A percentile compares a stretch with the other conserved stretches of the same genome.
phyloP scores from a whole-genome alignment of 2,329 filamentous ascomycete genomes.

The Microsporum ferrugineum region DNA sequence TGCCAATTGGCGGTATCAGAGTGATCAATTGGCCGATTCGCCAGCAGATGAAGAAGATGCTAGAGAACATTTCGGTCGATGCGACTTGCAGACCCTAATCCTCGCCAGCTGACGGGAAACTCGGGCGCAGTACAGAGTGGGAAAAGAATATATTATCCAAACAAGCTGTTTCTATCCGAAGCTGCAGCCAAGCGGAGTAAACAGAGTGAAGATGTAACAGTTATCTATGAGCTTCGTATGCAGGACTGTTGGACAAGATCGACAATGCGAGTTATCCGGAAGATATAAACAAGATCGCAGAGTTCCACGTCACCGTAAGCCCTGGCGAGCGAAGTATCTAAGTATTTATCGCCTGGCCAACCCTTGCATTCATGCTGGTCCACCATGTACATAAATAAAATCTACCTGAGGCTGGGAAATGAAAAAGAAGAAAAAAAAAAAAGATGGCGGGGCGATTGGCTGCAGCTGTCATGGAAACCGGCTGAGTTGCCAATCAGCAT shows the following conservation, averaged over 20 bases:
- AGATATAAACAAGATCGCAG: neutral
- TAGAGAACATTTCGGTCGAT: slow-evolving; percentile 35
- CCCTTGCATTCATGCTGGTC: neutral
- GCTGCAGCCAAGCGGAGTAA: neutral
- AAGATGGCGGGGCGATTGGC: slow-evolving; percentile 5
- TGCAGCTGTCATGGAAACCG: slow-evolving; percentile 1
- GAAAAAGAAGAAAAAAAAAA: slow-evolving; percentile 3
- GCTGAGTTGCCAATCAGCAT: neutral
- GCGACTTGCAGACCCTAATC: slow-evolving; percentile 25
- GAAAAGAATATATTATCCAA: neutral
- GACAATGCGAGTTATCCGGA: neutral
- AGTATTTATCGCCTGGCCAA: neutral
- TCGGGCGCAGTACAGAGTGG: neutral
- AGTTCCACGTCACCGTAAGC: neutral
- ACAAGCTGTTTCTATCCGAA: neutral
- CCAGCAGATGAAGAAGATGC: slow-evolving; percentile 52
- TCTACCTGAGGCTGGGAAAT: slow-evolving; percentile 10
- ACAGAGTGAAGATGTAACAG: neutral
- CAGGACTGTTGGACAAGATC: neutral
- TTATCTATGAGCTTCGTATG: neutral
- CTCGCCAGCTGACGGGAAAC: slow-evolving; percentile 21
- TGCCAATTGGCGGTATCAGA: slow-evolving; percentile 52
- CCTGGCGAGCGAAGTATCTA: neutral
- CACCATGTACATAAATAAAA: neutral
- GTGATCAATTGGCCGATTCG: slow-evolving; percentile 51